These are phyloP conservation scores for Laburnicola sp. DNA, from an alignment of 2,329 filamentous ascomycete species.

Conservation along the genomic window DNA sequence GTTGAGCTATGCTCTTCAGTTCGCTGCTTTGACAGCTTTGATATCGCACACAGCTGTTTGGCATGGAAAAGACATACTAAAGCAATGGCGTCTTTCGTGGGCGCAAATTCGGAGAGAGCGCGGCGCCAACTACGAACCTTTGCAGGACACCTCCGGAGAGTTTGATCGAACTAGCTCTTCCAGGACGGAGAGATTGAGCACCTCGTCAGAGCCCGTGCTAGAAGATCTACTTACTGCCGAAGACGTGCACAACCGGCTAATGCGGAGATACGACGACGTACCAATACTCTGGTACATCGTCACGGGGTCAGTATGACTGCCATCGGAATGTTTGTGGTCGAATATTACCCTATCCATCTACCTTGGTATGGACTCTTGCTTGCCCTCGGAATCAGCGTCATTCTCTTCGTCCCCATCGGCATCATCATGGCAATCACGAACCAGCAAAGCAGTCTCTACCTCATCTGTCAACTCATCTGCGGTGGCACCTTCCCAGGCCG, in stretches of 20 bases:
- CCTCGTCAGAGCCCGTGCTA: conserved; percentile 42
- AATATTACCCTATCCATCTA: conserved; percentile 62
- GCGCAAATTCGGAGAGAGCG: conserved; percentile 58
- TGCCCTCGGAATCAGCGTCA: conserved; percentile 60
- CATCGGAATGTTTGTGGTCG: conserved; percentile 54
- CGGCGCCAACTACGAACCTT: conserved; percentile 38
- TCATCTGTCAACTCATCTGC: conserved; percentile 57
- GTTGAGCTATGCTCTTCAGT: conserved; percentile 82
- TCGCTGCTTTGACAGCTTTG: conserved; percentile 76
- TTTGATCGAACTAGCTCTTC: conserved; percentile 27
- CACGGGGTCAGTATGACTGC: no score
- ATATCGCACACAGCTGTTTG: conserved; percentile 64
- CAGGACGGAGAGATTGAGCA: conserved; percentile 29
- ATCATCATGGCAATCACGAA: conserved; percentile 63
- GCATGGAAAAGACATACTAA: conserved; percentile 75
- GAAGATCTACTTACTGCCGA: conserved; percentile 63
- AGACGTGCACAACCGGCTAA: conserved; percentile 56
- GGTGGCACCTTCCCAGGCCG: conserved; percentile 73
- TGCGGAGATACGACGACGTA: conserved; percentile 59
- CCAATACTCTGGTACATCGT: conserved; percentile 62
- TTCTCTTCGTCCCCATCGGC: conserved; percentile 24
- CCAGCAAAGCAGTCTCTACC: conserved; percentile 68
- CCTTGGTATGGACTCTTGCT: conserved; percentile 67
- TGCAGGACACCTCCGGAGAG: conserved; percentile 42
- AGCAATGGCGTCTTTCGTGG: conserved; percentile 71